Evolutionary conservation across 208 protist genomes (phyloP), one percentile per base, ranked within the genome.

Genomic region (Trypanosoma caninum): DNA sequence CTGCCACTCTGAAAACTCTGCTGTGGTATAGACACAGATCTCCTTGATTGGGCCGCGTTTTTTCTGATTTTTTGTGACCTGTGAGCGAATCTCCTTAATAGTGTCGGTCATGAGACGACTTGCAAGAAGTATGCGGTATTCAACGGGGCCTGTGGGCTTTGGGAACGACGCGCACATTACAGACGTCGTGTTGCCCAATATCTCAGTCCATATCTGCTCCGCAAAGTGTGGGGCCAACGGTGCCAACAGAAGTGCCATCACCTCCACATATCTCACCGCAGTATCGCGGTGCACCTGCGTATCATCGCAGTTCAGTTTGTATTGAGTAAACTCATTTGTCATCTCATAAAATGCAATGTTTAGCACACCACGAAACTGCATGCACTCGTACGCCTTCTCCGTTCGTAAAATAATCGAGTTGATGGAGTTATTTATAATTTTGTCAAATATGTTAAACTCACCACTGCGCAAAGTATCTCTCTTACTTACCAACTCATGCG

Each of bases 171-270:
- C 73, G 20, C 68, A 62, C 22, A 94, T 68, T 22, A 93, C 80
- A 47, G 69, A 84, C 35, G 73, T 76, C 18, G 56, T 64, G 20
- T 94, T 72, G 11, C 75, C 59, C 6, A 98, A 74, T 13, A 98
- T 45, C 22, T 82, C 69, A 34, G 63, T 68, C 97, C 97, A 99
- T 44, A 99, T 73, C 55, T 99, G 72, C 71, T 99, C 98, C 42
- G 84, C 67, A 33, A 90, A 93, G 87, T 99, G 98, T 37, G 98
- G 97, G 23, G 84, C 89, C 46, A 99, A 89, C n/a, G 98, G 98
- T 47, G 89, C 73, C 20, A 99, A 44, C 28, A 99, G 72, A 13
- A 99, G 69, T 16, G 95, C 80, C 53, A 97, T 80, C 31, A 89
- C 66, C 63, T 98, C 89, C 60, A 99, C 93, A 69, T 95, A 99